phyloP scores from a whole-genome alignment of 2,329 filamentous ascomycete species.

The Colletotrichum sp. region DNA sequence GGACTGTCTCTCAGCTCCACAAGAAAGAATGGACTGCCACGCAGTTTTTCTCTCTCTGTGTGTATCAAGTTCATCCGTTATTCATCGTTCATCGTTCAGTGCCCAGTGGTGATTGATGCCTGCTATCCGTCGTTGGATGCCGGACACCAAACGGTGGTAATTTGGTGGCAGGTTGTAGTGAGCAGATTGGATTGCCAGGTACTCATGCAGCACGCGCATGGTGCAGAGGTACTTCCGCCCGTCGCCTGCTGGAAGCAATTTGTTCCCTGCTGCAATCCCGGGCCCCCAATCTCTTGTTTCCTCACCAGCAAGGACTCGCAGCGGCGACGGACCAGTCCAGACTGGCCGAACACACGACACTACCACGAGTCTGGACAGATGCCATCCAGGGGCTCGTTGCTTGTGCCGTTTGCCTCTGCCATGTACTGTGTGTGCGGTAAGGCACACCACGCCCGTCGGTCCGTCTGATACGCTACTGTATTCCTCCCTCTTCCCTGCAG shows the following conservation, averaged over 20 bases:
- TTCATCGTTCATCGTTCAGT: not conserved
- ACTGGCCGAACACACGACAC: slow-evolving; percentile 9
- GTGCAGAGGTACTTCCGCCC: not conserved
- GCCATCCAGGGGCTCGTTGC: slow-evolving; percentile 5
- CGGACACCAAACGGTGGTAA: not conserved
- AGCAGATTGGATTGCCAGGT: not conserved
- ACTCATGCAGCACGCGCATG: not conserved
- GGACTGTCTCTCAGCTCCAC: slow-evolving; percentile 3
- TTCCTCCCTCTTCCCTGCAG: slow-evolving; percentile 4
- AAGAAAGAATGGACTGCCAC: slow-evolving; percentile 10
- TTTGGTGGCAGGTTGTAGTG: not conserved
- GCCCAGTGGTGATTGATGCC: not conserved
- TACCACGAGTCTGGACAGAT: slow-evolving; percentile 7
- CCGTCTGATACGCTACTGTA: not conserved
- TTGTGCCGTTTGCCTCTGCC: not conserved
- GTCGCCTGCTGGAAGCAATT: not conserved
- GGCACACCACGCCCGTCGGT: not conserved
- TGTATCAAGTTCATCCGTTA: not conserved
- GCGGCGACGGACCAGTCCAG: slow-evolving; percentile 6
- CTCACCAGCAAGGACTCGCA: not conserved
- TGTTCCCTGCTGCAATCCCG: slow-evolving; percentile 13
- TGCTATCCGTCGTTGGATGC: not conserved
- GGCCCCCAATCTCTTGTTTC: slow-evolving; percentile 20
- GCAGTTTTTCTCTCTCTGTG: not conserved
- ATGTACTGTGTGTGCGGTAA: not conserved